Base-by-base conservation (phyloP, 805 yeast genomes). In the Candida tallmaniae region DNA sequence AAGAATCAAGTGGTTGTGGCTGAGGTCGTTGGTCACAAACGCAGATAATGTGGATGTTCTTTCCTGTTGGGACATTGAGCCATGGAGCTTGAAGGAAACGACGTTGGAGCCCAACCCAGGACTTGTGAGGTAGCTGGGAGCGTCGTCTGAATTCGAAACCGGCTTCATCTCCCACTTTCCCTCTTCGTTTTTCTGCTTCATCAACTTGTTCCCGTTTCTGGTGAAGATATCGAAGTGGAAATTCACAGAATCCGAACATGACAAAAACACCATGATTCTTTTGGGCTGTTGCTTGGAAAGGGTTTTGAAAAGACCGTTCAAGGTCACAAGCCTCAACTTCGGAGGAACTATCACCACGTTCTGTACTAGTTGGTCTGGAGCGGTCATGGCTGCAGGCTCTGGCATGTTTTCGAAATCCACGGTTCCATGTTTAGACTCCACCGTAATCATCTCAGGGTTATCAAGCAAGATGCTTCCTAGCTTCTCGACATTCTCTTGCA, bases 201-300 rank as follows among this genome's bases (percentile, higher is more conserved):
- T 42, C 15, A 64, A 51, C 26, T 58, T 55, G 31, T 60, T 58
- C 3, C 86, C 85, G 29, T 68, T 73, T 37, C 81, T 68, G 2
- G 84, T 72, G 46, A 94, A 78, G 0, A 78, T 82, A 29, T 76
- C 73, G 57, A 78, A 87, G 60, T 93, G 96, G 65, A 84, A 93
- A 47, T 93, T 89, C 15, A 94, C 97, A n/a, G 96, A 83, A 54
- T 90, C 97, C 0, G 97, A 79, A 62, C 98, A 90, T 10, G 96
- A 83, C 44, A 89, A 73, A 56, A 93, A 93, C 0, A 93, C 87
- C 54, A 93, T 80, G 1, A 87, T 78, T 42, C 84, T 73, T 1
- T 73, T 60, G 10, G 38, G 33, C 6, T 38, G 35, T 5, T 37
- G 31, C 23, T 32, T 5, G 42, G 28, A 36, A 4, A 80, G 59